Conservation (phyloP, 164 flowering plant species). For the Berberis thunbergii region DNA sequence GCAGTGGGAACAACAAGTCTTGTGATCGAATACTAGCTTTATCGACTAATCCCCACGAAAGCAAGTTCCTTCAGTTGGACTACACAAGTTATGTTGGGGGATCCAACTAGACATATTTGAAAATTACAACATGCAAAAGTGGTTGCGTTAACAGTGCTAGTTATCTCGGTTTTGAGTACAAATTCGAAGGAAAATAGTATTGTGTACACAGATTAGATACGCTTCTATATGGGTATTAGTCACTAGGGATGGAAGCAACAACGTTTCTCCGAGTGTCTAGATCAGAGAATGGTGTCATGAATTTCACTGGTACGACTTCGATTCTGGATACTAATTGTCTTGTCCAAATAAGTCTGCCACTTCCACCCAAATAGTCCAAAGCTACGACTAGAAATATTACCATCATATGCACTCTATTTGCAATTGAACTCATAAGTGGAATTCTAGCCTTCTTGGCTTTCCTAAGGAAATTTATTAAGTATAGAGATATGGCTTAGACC, state of each 20-base stretch:
- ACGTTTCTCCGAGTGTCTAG: background rate
- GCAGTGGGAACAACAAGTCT: background rate
- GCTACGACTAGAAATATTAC: too few relatives aligned
- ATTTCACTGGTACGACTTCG: background rate
- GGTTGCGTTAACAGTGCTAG: too few relatives aligned
- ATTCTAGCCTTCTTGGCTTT: too few relatives aligned
- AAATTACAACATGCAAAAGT: conserved; percentile 18
- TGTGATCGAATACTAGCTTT: conserved; percentile 26
- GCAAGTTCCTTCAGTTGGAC: background rate
- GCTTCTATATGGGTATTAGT: background rate
- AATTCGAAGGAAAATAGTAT: background rate
- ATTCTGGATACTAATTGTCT: background rate
- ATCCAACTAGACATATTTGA: background rate
- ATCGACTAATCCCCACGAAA: background rate
- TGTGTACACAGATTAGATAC: background rate
- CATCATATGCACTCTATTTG: background rate
- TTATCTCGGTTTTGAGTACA: background rate
- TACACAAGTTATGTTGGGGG: too few relatives aligned
- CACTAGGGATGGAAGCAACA: background rate
- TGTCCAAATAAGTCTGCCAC: background rate
- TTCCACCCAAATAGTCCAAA: too few relatives aligned
- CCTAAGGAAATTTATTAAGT: too few relatives aligned
- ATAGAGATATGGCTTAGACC: too few relatives aligned
- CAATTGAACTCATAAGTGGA: too few relatives aligned
- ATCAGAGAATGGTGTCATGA: background rate